Evolutionary conservation across 2,329 filamentous ascomycete species (phyloP).

Genomic region (Trichoderma sp.): DNA sequence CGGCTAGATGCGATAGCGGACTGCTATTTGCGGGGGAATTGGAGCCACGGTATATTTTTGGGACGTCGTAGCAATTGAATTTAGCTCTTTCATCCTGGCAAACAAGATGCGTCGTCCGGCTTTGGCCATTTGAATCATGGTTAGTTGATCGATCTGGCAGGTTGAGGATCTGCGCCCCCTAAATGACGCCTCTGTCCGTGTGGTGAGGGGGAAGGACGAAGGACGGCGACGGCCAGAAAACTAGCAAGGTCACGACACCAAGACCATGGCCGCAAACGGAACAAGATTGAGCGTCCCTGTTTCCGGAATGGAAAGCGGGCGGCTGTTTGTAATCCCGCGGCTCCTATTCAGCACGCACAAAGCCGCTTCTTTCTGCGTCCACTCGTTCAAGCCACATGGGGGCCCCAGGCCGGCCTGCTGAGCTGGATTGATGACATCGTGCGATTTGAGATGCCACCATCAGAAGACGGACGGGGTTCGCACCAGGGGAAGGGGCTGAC

Average conservation of each 20-base stretch:
- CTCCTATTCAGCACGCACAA: no score
- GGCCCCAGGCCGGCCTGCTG: background rate
- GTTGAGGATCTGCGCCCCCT: conserved; percentile 5
- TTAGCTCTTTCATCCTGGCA: background rate
- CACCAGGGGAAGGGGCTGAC: conserved; percentile 14
- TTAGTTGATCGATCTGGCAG: conserved; percentile 11
- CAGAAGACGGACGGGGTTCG: conserved; percentile 1
- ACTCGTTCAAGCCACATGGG: background rate
- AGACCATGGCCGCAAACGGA: background rate
- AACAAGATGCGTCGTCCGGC: background rate
- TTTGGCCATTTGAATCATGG: background rate
- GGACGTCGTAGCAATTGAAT: background rate
- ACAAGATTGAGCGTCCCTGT: background rate
- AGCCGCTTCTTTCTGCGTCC: background rate
- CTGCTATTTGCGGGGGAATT: conserved; percentile 6
- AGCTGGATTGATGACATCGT: background rate
- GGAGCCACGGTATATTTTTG: background rate
- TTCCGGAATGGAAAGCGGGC: background rate
- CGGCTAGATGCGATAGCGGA: background rate
- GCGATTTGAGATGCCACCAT: background rate
- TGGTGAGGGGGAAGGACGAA: background rate
- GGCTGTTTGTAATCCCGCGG: conserved; percentile 2
- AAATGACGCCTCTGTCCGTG: background rate
- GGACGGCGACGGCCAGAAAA: background rate
- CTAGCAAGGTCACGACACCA: background rate